Base-by-base conservation (phyloP, 2,329 filamentous ascomycete genomes). In the Uncinocarpus reesii region DNA sequence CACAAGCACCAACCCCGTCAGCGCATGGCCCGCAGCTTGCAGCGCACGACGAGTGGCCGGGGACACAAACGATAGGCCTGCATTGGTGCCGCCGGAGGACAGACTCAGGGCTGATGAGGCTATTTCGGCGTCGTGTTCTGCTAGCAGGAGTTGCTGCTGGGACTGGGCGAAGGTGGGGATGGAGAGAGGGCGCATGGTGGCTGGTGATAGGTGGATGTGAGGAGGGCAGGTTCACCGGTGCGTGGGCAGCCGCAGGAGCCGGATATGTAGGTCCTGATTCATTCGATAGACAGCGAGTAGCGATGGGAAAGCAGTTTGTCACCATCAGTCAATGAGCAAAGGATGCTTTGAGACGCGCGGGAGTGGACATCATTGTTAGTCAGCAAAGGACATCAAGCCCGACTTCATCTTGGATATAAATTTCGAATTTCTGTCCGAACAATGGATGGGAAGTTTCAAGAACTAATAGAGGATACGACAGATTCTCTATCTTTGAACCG, bases 1-100 rank as follows among this genome's bases (percentile, higher is more conserved):
- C 8, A 76, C 72, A 28, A 94, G 71, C 26, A 78, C 70, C 7
- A 96, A 78, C 0, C 66, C 66, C 1, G 64, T 69, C 2, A 69
- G 45, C 0, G 66, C 66, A 52, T 68, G 61, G 8, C 66, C 66
- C 0, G 65, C 63, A 13, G 65, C 65, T 58, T 69, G 66, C 13
- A 72, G 56, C 3, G 66, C 67, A 34, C 69, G 65, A 3, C 70
- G 60, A 2, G 68, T 70, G 1, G 66, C 56, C 1, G 69, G 66
- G 0, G 68, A 70, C 20, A 65, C 63, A 2, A 66, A 62, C 20
- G 64, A 62, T n/a, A 47, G 26, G n/a, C 26, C 35, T 7, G 64
- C 61, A 13, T 63, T 67, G 42, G 60, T 53, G 7, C 59, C 49
- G 16, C 57, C 49, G 11, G 54, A 52, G 8, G 58, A 59, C 31